These are phyloP conservation scores for Heliosperma pusillum DNA, from an alignment of 148 eudicot genomes.

Conservation along the genomic window DNA sequence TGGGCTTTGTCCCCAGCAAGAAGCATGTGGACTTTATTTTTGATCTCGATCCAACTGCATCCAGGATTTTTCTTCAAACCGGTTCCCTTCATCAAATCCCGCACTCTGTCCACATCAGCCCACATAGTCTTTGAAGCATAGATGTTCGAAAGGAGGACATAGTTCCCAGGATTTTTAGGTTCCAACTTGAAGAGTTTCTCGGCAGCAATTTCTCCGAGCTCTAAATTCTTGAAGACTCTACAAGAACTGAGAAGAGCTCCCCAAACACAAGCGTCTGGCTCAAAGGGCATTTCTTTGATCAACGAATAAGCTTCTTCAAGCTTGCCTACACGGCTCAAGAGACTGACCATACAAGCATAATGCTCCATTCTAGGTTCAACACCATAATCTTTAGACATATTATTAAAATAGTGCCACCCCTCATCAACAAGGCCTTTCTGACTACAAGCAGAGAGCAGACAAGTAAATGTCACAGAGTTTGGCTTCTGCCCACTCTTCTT, in stretches of 20 bases:
- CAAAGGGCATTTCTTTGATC: constrained; percentile 53
- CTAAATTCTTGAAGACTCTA: constrained; percentile 40
- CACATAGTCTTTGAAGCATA: constrained; percentile 63
- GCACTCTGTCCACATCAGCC: constrained; percentile 45
- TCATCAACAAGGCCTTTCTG: constrained; percentile 54
- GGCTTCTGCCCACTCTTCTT: constrained; percentile 48
- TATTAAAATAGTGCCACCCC: constrained; percentile 45
- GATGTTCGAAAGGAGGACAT: constrained; percentile 59
- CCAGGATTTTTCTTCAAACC: constrained; percentile 70
- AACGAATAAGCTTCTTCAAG: constrained; percentile 63
- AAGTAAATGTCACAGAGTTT: constrained; percentile 48
- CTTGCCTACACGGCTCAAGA: constrained; percentile 63
- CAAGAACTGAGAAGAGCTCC: constrained; percentile 73
- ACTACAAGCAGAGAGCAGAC: constrained; percentile 64
- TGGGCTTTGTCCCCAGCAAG: constrained; percentile 56
- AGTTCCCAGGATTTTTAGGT: constrained; percentile 66
- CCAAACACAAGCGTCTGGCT: constrained; percentile 74
- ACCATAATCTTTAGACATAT: constrained; percentile 48
- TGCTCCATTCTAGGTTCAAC: constrained; percentile 55
- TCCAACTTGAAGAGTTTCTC: constrained; percentile 56
- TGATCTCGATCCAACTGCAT: constrained; percentile 76
- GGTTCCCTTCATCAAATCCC: constrained; percentile 53
- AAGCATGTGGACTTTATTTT: constrained; percentile 68
- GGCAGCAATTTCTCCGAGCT: constrained; percentile 64
- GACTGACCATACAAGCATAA: constrained; percentile 74